Conservation (phyloP, 306 rosid genomes). For the Cicer bijugum region DNA sequence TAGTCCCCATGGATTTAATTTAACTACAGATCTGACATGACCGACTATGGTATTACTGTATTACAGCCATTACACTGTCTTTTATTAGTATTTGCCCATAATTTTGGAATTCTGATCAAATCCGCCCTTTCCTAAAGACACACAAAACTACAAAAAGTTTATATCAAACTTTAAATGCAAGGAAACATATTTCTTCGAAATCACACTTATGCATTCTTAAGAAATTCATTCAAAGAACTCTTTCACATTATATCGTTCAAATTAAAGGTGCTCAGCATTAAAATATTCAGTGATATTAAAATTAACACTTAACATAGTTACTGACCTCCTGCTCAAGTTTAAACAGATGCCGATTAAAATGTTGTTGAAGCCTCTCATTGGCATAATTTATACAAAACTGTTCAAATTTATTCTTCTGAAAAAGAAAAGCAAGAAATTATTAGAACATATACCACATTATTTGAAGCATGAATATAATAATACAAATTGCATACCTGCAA, state of each 20-base stretch:
- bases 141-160: slow-evolving; percentile 17
- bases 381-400: slow-evolving; percentile 95
- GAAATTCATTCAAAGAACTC: slow-evolving; percentile 6
- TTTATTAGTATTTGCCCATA: slow-evolving; percentile 30
- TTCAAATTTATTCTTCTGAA: slow-evolving; percentile 85
- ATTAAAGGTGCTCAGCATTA: slow-evolving; percentile 11
- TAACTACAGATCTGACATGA: slow-evolving; percentile 15
- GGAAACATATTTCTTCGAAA: neutral
- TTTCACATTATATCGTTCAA: slow-evolving; percentile 24
- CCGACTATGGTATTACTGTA: slow-evolving; percentile 10
- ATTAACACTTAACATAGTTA: slow-evolving; percentile 25
- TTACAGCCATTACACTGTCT: slow-evolving; percentile 7
- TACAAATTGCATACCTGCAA: slow-evolving; percentile 64
- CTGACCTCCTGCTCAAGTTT: slow-evolving; percentile 93
- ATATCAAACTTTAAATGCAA: slow-evolving; percentile 20
- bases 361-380: slow-evolving; percentile 98
- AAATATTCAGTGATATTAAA: slow-evolving; percentile 17
- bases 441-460: slow-evolving; percentile 28
- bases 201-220: slow-evolving; percentile 32
- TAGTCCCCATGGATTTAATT: slow-evolving; percentile 9
- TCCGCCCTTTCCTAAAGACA: neutral
- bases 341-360: slow-evolving; percentile 77
- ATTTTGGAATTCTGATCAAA: slow-evolving; percentile 9
- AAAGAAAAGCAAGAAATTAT: slow-evolving; percentile 43
- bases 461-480: slow-evolving; percentile 35